Conservation (phyloP, 192 early-diverging fungal species). For the Lunasporangiospora selenospora region DNA sequence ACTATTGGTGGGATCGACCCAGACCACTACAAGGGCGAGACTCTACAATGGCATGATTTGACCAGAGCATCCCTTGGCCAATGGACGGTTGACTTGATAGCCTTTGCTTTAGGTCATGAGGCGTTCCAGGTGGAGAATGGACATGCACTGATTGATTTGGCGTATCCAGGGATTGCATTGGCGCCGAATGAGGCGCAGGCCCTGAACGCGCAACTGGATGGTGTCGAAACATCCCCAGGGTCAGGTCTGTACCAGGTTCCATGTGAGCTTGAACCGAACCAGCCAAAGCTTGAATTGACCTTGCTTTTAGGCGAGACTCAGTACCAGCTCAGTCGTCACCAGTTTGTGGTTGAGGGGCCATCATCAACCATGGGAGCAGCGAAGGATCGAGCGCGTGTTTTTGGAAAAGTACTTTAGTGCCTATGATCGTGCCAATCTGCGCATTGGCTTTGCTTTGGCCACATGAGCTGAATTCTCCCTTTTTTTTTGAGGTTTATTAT, state of each 20-base stretch:
- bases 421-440: conserved; percentile 68
- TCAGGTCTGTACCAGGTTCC: too few species aligned
- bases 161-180: conserved; percentile 84
- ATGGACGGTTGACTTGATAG: conserved; percentile 93
- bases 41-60: conserved; percentile 82
- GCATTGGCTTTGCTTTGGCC: conserved; percentile 62
- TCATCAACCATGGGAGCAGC: too few species aligned
- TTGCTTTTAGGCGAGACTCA: too few species aligned
- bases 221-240: too few species aligned
- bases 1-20: conserved; percentile 80
- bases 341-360: too few species aligned
- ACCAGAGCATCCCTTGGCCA: conserved; percentile 77
- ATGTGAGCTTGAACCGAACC: too few species aligned
- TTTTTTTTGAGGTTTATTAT: neutral
- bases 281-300: too few species aligned
- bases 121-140: conserved; percentile 69
- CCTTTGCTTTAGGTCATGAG: conserved; percentile 78
- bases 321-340: too few species aligned
- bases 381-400: conserved; percentile 85
- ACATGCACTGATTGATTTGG: conserved; percentile 90
- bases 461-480: too few species aligned
- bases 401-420: conserved; percentile 79
- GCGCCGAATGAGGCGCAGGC: conserved; percentile 80
- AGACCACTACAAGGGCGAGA: conserved; percentile 69
- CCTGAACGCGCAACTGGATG: conserved; percentile 76